phyloP scores from a whole-genome alignment of 805 yeast species.

The Starmerella kuoi region DNA sequence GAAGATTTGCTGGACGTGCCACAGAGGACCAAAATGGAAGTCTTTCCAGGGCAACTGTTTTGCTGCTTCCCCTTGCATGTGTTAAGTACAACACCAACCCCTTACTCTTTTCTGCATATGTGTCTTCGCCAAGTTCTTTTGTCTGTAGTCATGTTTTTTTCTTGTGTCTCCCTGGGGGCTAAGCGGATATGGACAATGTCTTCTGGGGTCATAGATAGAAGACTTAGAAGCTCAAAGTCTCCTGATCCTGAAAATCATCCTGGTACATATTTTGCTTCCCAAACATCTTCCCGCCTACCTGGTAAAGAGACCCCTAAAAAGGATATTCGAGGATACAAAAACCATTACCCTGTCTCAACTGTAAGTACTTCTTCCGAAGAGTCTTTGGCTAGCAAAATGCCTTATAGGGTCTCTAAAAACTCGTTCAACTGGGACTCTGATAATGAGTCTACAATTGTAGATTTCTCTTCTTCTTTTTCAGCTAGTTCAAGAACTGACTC shows the following conservation, averaged over 20 bases:
- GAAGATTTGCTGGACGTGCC: conserved; percentile 56
- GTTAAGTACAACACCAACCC: conserved; percentile 29
- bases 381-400: not conserved
- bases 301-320: not conserved
- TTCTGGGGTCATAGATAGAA: not conserved
- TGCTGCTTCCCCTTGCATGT: conserved; percentile 44
- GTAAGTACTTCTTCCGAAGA: not conserved
- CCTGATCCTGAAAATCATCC: not conserved
- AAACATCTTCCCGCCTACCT: not conserved
- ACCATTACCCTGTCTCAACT: not conserved
- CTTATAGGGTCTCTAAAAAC: not conserved
- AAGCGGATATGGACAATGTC: not conserved
- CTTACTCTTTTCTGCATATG: conserved; percentile 4
- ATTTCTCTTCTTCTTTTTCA: not conserved
- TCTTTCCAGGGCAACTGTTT: conserved; percentile 41
- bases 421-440: not conserved
- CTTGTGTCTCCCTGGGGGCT: not conserved
- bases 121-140: not conserved
- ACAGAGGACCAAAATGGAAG: conserved; percentile 46
- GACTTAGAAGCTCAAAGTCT: not conserved
- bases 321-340: not conserved
- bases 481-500: not conserved
- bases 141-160: not conserved
- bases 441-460: not conserved
- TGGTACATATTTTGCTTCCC: too few relatives aligned